Percentiles rank a stretch among this genome's conserved stretches.
Evolutionary conservation across 2,329 filamentous ascomycete species (phyloP).

Genomic region (Penicillium palitans): DNA sequence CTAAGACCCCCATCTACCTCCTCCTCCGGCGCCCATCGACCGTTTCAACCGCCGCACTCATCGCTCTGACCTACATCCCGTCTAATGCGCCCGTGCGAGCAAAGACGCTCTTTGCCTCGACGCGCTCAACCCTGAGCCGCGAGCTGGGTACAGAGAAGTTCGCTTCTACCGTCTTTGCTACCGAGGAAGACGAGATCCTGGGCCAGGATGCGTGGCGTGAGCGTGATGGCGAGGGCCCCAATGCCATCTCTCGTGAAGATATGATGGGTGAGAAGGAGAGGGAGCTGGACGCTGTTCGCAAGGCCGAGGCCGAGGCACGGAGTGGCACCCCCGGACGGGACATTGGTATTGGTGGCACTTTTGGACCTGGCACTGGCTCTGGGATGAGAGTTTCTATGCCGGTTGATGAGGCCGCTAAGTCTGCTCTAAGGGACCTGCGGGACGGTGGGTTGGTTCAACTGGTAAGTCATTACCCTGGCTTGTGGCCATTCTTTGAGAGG

Average conservation of each 20-base stretch:
- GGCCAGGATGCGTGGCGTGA: slow-evolving; percentile 56
- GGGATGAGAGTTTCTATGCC: slow-evolving; percentile 52
- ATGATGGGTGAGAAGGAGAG: slow-evolving; percentile 64
- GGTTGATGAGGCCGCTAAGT: slow-evolving; percentile 55
- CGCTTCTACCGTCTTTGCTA: slow-evolving; percentile 58
- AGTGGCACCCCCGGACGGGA: slow-evolving; percentile 54
- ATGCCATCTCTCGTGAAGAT: slow-evolving; percentile 41
- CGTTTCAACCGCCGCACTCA: slow-evolving; percentile 32
- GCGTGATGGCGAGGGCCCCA: slow-evolving; percentile 47
- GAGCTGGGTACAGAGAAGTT: slow-evolving; percentile 65
- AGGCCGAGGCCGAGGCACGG: slow-evolving; percentile 59
- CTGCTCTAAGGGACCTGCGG: slow-evolving; percentile 48
- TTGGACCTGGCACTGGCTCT: slow-evolving; percentile 31
- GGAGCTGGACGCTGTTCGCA: slow-evolving; percentile 57
- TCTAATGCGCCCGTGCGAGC: slow-evolving; percentile 63
- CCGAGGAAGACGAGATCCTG: slow-evolving; percentile 58
- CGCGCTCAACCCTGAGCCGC: slow-evolving; percentile 59
- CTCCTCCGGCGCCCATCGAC: slow-evolving; percentile 54
- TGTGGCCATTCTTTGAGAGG: neutral
- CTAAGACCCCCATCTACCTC: slow-evolving; percentile 60
- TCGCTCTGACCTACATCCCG: slow-evolving; percentile 64
- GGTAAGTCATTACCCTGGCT: slow-evolving; percentile 37
- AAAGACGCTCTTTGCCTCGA: slow-evolving; percentile 67
- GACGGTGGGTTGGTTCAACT: slow-evolving; percentile 51
- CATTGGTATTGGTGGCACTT: slow-evolving; percentile 48